Evolutionary conservation across 23 red algal species (phyloP).

Genomic region (Agarophyton chilense): DNA sequence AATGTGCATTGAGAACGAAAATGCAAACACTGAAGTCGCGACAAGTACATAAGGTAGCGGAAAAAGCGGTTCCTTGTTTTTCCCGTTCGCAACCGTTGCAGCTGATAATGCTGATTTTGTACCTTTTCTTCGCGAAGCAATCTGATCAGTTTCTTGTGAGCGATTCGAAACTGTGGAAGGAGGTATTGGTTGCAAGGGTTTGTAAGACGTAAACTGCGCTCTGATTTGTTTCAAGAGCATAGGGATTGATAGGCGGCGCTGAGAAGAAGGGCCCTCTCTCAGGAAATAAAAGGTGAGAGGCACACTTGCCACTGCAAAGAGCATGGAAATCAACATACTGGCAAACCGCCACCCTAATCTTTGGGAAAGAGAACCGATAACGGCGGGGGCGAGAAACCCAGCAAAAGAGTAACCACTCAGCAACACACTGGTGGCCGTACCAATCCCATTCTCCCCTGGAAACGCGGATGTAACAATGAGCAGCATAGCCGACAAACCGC

Average conservation of each 20-base stretch:
- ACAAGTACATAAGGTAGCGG: conserved; percentile 40
- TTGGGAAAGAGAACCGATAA: conserved; percentile 50
- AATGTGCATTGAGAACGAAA: conserved; percentile 76
- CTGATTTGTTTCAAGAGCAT: conserved; percentile 10
- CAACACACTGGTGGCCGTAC: conserved; percentile 50
- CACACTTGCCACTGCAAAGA: conserved; percentile 41
- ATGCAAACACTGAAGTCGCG: conserved; percentile 41
- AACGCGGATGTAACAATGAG: conserved; percentile 52
- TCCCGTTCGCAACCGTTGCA: neutral
- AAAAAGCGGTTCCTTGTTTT: conserved; percentile 8
- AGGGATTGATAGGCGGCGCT: conserved; percentile 6
- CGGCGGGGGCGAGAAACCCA: conserved; percentile 63
- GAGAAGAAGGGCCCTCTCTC: conserved; percentile 15
- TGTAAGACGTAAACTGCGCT: neutral
- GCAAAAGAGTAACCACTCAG: conserved; percentile 75
- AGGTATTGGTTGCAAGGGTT: neutral
- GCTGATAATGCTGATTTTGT: neutral
- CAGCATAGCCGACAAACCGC: conserved; percentile 60
- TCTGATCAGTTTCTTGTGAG: neutral
- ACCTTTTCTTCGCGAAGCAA: neutral
- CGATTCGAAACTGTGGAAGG: neutral
- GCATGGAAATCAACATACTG: conserved; percentile 25
- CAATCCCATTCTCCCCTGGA: conserved; percentile 42
- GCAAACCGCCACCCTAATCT: conserved; percentile 50
- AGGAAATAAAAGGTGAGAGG: conserved; percentile 54